Base-by-base conservation (phyloP, 306 rosid genomes). In the Mimosa pudica region DNA sequence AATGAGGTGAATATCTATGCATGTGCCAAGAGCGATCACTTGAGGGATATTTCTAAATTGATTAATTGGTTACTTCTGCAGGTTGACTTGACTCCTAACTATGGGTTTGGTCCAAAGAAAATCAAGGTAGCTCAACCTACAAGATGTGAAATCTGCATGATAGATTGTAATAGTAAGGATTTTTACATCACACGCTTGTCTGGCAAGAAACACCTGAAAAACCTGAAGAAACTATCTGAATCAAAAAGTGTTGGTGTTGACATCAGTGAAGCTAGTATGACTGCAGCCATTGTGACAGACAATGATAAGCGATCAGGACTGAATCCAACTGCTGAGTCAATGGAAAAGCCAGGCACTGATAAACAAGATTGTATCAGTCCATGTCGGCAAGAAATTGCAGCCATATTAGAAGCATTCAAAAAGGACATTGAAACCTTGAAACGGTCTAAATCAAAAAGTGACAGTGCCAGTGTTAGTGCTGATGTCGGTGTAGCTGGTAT, bases 181-280 rank as follows among this genome's bases (percentile, higher is more conserved):
- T 61, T 79, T 38, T 92, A 90, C 55, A 32, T 64, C 79, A 32
- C 51, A 48, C 97, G 90, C 80, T 48, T 86, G 47, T 14, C 74
- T 2, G 97, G 97, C 71, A 92, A 85, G 89, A 92, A 92, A 77
- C 97, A 92, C 79, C 64, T 82, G 69, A 89, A 74, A 82, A 90
- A 87, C 44, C 12, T 82, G 80, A 82, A 87, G 76, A 86, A 87
- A 77, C 81, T 70, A 11, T 78, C 72, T 14, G 75, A 82, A 70
- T 82, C 80, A n/a, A 76, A 72, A 20, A 11, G 3, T 66, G 47
- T 13, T 35, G 45, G 13, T 67, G 42, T 24, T 13, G 70, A 9
- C n/a, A n/a, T 11, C 10, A 35, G 71, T 67, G 49, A 24, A 61
- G 67, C 33, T 8, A 3, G 36, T 69, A 49, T 17, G 6, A 4